Conservation (phyloP, 2,329 filamentous ascomycete species). For the Penicillium rolfsii region DNA sequence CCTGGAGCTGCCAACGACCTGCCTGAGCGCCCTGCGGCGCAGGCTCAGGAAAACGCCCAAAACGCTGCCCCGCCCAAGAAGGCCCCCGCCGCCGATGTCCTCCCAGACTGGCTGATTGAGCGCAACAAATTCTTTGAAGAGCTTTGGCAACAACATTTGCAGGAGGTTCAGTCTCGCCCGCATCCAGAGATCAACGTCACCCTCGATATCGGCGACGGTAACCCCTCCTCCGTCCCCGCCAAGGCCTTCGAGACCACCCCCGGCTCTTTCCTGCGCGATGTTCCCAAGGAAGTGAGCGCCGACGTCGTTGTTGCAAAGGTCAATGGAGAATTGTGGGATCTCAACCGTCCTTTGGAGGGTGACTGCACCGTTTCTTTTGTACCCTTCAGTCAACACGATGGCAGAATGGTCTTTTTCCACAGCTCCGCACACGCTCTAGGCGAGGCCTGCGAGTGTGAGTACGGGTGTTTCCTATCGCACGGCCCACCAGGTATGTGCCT, state of each 20-base stretch:
- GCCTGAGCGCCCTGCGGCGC: slow-evolving; percentile 40
- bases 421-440: slow-evolving; percentile 95
- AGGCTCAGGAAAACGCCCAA: slow-evolving; percentile 32
- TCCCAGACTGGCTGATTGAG: slow-evolving; percentile 78
- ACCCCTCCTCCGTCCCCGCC: slow-evolving; percentile 55
- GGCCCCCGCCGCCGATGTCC: slow-evolving; percentile 41
- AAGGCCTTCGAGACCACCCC: slow-evolving; percentile 93
- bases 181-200: slow-evolving; percentile 55
- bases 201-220: slow-evolving; percentile 48
- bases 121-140: slow-evolving; percentile 86
- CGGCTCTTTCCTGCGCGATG: slow-evolving; percentile 73
- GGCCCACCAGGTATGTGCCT: not conserved
- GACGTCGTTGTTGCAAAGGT: slow-evolving; percentile 81
- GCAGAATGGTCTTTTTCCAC: slow-evolving; percentile 97
- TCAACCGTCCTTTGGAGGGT: slow-evolving; percentile 85
- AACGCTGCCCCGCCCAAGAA: slow-evolving; percentile 39
- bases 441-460: slow-evolving; percentile 87
- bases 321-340: slow-evolving; percentile 87
- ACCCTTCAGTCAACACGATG: slow-evolving; percentile 74
- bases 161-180: slow-evolving; percentile 64
- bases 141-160: slow-evolving; percentile 81
- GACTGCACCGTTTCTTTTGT: slow-evolving; percentile 84
- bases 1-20: slow-evolving; percentile 42
- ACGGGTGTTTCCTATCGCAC: slow-evolving; percentile 53
- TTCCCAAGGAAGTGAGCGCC: slow-evolving; percentile 83